Base-by-base conservation (phyloP, 2,329 filamentous ascomycete species). In the Fusarium torreyae region DNA sequence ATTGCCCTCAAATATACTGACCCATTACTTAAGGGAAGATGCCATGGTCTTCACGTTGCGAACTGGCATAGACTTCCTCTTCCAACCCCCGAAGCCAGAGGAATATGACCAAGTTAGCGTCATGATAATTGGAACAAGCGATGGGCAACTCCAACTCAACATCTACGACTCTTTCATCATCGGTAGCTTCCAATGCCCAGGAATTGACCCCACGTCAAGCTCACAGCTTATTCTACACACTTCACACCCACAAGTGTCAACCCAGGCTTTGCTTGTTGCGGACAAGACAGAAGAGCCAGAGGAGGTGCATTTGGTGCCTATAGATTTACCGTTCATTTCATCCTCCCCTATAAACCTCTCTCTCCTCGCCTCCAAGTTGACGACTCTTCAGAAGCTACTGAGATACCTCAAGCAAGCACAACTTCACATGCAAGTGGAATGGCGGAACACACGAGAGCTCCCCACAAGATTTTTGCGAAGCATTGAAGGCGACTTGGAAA, bases 81-180 rank as follows among this genome's bases (percentile, higher is more conserved):
- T 93, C 70, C 88, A 88, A 56, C 82, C 86, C 1, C 84, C 86
- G 33, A 85, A 88, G 61, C 85, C 88, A 36, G 87, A 88, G 53
- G 88, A 92, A 51, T 89, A 90, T 66, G 89, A 94, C 68, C 86
- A 89, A n/a, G 90, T 96, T 43, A 92, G 95, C 77, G 88, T 95
- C 69, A 89, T 97, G 81, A 82, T 95, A 7, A 87, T 92, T 4
- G 92, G 92, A 6, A 92, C 90, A 6, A 86, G 87, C 57, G 87
- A 93, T 67, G 92, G 92, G 10, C 86, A 83, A 18, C 84, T 97
- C 14, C 91, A 95, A 75, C 83, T 97, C 18, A 93, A 90, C 71
- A 93, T 97, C 48, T 95, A 95, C 77, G 92, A 97, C 77, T 94
- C 92, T 7, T 93, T 97, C 73, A 86, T 92, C 63, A 91, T 97